phyloP scores from a whole-genome alignment of 2,329 filamentous ascomycete genomes.

The Talaromyces sp. region DNA sequence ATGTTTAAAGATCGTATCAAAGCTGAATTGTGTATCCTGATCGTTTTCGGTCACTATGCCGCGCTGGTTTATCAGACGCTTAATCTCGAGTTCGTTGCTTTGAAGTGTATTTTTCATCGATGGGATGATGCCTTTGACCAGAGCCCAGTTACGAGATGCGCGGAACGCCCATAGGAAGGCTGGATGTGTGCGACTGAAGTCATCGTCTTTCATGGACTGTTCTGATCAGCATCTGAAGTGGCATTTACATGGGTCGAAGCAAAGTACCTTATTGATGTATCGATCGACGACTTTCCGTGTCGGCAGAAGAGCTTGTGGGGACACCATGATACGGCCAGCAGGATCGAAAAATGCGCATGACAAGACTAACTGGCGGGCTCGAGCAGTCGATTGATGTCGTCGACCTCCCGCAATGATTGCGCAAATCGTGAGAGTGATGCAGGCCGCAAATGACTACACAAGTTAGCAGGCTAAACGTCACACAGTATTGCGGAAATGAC shows the following conservation, averaged over 20 bases:
- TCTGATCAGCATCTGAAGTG: slow-evolving; percentile 24
- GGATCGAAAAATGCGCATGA: slow-evolving; percentile 45
- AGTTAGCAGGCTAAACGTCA: slow-evolving; percentile 2
- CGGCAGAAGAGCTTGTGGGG: slow-evolving; percentile 43
- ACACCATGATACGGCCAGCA: slow-evolving; percentile 46
- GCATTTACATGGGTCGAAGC: not conserved
- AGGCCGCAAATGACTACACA: slow-evolving; percentile 58
- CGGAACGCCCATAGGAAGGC: slow-evolving; percentile 87
- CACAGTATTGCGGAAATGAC: slow-evolving; percentile 25
- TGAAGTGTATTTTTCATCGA: slow-evolving; percentile 71
- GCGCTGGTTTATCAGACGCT: slow-evolving; percentile 51
- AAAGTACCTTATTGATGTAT: slow-evolving; percentile 62
- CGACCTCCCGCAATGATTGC: slow-evolving; percentile 54
- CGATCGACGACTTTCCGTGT: slow-evolving; percentile 71
- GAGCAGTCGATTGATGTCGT: slow-evolving; percentile 54
- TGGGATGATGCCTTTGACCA: slow-evolving; percentile 64
- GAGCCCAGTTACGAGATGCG: slow-evolving; percentile 72
- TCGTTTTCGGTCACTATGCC: slow-evolving; percentile 30
- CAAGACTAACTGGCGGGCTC: slow-evolving; percentile 59
- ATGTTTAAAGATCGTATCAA: slow-evolving; percentile 74
- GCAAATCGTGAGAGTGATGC: slow-evolving; percentile 56
- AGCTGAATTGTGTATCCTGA: slow-evolving; percentile 63
- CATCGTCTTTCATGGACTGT: slow-evolving; percentile 62
- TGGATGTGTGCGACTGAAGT: slow-evolving; percentile 71
- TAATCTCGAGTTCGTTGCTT: slow-evolving; percentile 44